A percentile compares a stretch with the other conserved stretches of the same genome.
phyloP scores from a whole-genome alignment of 1,284 basidiomycete genomes.

The Somion occarium region DNA sequence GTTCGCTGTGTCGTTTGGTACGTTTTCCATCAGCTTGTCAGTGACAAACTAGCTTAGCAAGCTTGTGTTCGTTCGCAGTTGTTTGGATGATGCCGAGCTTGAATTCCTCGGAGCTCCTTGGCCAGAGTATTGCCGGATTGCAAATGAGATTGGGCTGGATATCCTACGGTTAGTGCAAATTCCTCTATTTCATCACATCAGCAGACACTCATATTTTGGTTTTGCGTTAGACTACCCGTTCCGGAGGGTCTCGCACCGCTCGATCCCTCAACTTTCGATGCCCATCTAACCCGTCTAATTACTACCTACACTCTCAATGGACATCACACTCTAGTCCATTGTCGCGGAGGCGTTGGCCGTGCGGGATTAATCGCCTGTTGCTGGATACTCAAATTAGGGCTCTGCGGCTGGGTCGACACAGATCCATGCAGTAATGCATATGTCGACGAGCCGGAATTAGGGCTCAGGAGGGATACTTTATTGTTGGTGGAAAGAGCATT shows the following conservation, averaged over 20 bases:
- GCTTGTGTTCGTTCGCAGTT: constrained; percentile 65
- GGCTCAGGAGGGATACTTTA: constrained; percentile 41
- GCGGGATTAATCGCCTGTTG: constrained; percentile 91
- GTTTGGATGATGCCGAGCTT: constrained; percentile 84
- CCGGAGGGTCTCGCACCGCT: constrained; percentile 88
- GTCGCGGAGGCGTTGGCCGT: constrained; percentile 91
- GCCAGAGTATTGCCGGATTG: constrained; percentile 67
- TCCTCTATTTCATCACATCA: background rate
- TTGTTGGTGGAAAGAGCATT: constrained; percentile 73
- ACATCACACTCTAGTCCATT: constrained; percentile 80
- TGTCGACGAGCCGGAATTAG: background rate
- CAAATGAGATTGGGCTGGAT: constrained; percentile 65
- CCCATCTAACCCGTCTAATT: constrained; percentile 68
- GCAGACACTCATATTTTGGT: background rate
- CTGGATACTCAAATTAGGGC: constrained; percentile 91
- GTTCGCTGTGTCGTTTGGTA: constrained; percentile 84
- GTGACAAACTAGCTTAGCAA: background rate
- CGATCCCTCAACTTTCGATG: constrained; percentile 61
- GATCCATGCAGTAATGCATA: constrained; percentile 9
- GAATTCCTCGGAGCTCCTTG: constrained; percentile 81
- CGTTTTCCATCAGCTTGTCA: constrained; percentile 14
- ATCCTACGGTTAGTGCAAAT: constrained; percentile 49
- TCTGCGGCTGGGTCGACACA: constrained; percentile 64
- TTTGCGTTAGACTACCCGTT: constrained; percentile 59
- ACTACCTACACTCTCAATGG: constrained; percentile 75